Percentiles rank a stretch among this genome's conserved stretches.
These are phyloP conservation scores for Medicago arabica DNA, from an alignment of 306 rosid species.

Conservation along the genomic window DNA sequence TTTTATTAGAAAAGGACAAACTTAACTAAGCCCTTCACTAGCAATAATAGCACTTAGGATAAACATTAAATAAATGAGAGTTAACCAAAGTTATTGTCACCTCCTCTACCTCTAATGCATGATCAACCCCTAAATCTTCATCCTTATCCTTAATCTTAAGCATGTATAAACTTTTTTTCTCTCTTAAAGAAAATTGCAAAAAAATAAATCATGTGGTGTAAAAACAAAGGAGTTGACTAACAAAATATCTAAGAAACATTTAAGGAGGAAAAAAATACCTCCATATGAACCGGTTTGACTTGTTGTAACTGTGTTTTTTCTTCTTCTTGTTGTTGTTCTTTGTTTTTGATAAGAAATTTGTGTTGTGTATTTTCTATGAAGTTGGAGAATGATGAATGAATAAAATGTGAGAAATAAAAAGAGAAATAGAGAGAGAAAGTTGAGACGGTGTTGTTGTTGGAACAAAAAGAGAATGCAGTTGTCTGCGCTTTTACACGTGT, in stretches of 20 bases:
- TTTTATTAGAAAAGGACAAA: background rate
- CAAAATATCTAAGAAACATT: background rate
- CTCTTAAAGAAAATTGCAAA: background rate
- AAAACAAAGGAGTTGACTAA: background rate
- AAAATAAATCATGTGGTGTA: background rate
- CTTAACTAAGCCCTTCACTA: background rate
- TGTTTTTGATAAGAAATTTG: background rate
- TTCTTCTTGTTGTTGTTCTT: too few species aligned
- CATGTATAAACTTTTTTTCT: background rate
- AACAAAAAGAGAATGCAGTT: constrained; percentile 57
- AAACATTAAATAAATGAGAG: background rate
- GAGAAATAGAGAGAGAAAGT: background rate
- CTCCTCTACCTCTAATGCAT: background rate
- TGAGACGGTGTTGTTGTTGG: constrained; percentile 41
- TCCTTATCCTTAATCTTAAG: background rate
- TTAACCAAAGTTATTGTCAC: background rate
- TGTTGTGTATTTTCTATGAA: background rate
- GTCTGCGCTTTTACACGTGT: constrained; percentile 87
- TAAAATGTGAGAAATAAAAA: background rate
- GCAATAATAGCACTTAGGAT: background rate
- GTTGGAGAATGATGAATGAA: background rate
- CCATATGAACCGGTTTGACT: constrained; percentile 3
- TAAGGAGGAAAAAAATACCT: background rate
- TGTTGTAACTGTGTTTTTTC: background rate
- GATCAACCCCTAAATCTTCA: constrained; percentile 6